A percentile compares a stretch with the other conserved stretches of the same genome.
These are phyloP conservation scores for Daedaleopsis sinensis DNA, from an alignment of 768 basidiomycete species.

Conservation along the genomic window DNA sequence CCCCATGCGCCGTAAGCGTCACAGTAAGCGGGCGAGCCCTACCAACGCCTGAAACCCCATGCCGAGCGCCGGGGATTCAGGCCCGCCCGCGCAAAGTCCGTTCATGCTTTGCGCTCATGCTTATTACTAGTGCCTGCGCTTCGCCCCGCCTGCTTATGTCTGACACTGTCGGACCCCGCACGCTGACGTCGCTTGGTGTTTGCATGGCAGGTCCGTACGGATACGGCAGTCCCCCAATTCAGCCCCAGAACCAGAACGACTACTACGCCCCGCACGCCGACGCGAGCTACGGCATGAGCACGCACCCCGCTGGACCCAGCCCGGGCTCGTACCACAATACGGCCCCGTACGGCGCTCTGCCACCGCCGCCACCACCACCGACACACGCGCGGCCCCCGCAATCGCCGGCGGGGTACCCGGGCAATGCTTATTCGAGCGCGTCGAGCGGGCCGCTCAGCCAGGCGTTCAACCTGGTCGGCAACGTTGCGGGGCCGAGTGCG, in stretches of 20 bases:
- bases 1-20: neutral
- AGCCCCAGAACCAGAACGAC: constrained; percentile 25
- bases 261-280: constrained; percentile 1
- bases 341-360: constrained; percentile 7
- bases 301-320: neutral
- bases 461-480: constrained; percentile 57
- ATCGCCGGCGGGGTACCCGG: constrained; percentile 11
- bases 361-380: constrained; percentile 30
- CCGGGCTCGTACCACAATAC: neutral
- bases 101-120: neutral
- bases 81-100: neutral
- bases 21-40: neutral
- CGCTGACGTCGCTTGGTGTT: constrained; percentile 26
- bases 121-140: neutral
- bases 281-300: neutral
- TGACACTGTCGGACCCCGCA: neutral
- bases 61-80: neutral
- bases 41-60: neutral
- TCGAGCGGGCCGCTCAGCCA: constrained; percentile 36
- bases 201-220: constrained; percentile 25
- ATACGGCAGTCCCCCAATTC: constrained; percentile 28
- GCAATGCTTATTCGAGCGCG: constrained; percentile 20
- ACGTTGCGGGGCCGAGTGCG: constrained; percentile 54
- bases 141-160: neutral
- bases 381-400: constrained; percentile 21